These are phyloP conservation scores for Gossypium davidsonii DNA, from an alignment of 441 rosid genomes.

Conservation along the genomic window DNA sequence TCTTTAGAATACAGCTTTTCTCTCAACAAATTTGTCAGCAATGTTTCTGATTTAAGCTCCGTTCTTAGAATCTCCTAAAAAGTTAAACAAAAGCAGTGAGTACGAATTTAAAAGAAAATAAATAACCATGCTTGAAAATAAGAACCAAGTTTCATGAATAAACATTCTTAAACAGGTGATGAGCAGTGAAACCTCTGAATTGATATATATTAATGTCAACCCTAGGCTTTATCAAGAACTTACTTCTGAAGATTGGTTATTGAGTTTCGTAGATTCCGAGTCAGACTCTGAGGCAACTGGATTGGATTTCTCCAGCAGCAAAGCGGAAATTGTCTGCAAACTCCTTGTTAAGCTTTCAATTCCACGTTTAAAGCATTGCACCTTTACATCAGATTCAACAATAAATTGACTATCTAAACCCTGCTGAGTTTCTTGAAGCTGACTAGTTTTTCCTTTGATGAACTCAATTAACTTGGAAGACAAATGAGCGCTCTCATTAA, in stretches of 20 bases:
- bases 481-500: slow-evolving; percentile 53
- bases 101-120: background rate
- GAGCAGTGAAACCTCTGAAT: background rate
- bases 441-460: slow-evolving; percentile 49
- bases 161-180: background rate
- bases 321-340: slow-evolving; percentile 57
- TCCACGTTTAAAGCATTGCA: slow-evolving; percentile 65
- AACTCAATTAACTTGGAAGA: slow-evolving; percentile 62
- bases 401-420: slow-evolving; percentile 56
- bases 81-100: background rate
- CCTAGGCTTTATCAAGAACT: slow-evolving; percentile 15
- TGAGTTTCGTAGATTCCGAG: slow-evolving; percentile 27
- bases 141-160: background rate
- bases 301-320: slow-evolving; percentile 60
- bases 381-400: slow-evolving; percentile 65
- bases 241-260: slow-evolving; percentile 53
- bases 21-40: slow-evolving; percentile 60
- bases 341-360: slow-evolving; percentile 66
- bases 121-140: background rate
- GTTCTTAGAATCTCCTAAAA: slow-evolving; percentile 49
- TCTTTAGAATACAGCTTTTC: slow-evolving; percentile 84
- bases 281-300: slow-evolving; percentile 33
- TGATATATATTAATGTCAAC: background rate
- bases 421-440: slow-evolving; percentile 39
- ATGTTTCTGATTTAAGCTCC: slow-evolving; percentile 65